Evolutionary conservation across 129 eudicot genomes (phyloP), one percentile per base, ranked within the genome.

Genomic region (Saposhnikovia divaricata): DNA sequence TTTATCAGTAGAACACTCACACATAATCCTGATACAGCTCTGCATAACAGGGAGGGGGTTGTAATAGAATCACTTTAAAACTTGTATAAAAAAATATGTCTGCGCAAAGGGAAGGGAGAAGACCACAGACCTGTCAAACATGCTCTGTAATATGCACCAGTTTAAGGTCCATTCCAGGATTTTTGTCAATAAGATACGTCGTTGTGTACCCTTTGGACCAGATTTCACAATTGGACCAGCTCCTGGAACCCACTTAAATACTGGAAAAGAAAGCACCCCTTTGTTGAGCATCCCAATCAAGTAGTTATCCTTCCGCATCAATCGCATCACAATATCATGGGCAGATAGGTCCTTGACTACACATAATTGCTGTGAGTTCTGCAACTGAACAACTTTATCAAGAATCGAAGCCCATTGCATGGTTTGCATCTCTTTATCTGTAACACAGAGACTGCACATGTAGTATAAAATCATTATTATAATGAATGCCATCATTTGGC

Each of bases 291-390:
- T 92, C 59, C 96, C 99, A 81, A 92, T 95, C 83, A 95, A 89
- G 89, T 95, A 95, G 81, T 95, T 95, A 51, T 95, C 99, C 82
- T 95, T 95, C 73, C 99, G 85, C 99, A 95, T 92, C 70, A 95
- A 83, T 61, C 99, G 87, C 99, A 95, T 92, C 70, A 90, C 91
- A 48, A 90, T 87, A 78, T 95, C 97, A 82, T 90, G 99, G 80
- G 91, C 89, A 39, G 99, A 86, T 78, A 95, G 96, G 87, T 95
- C 93, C 86, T 89, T 95, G 4, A 95, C 96, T 68, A 90, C 94
- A 80, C 93, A 90, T 69, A 95, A 76, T 45, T 87, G 91, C 37
- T 87, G 96, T 9, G 87, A 80, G 48, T 69, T 85, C 83, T 95
- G 99, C 37, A 88, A 85, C 75, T 72, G 82, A 82, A 92, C 91